Conservation (phyloP, 192 early-diverging fungal genomes). For the Entomortierella chlamydospora region DNA sequence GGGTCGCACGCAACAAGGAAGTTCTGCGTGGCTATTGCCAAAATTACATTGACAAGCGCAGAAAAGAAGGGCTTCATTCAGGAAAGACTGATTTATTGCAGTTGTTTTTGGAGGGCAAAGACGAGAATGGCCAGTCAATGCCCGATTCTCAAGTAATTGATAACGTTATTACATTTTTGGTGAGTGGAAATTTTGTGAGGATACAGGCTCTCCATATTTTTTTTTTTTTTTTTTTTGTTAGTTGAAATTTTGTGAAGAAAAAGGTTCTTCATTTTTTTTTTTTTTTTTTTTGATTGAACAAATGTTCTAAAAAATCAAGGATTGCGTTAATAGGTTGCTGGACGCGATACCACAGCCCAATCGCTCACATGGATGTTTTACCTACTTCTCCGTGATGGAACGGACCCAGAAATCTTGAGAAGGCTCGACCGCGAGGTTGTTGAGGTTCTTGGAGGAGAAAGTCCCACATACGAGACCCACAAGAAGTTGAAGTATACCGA, state of each 20-base stretch:
- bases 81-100: neutral
- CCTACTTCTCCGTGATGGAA: constrained; percentile 51
- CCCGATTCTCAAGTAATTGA: neutral
- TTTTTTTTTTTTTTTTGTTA: too few species aligned
- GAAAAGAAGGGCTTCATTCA: constrained; percentile 2
- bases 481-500: constrained; percentile 40
- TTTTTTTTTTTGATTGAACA: neutral
- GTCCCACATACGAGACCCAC: constrained; percentile 19
- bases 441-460: neutral
- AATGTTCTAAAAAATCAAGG: neutral
- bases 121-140: neutral
- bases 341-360: constrained; percentile 72
- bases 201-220: too few species aligned
- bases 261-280: too few species aligned
- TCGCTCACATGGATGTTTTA: constrained; percentile 66
- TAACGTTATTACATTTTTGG: neutral
- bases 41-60: constrained; percentile 29
- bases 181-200: neutral
- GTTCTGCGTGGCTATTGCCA: constrained; percentile 1
- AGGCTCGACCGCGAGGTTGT: constrained; percentile 41
- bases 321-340: constrained; percentile 34
- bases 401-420: constrained; percentile 35
- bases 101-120: neutral
- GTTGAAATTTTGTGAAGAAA: too few species aligned
- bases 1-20: neutral